Evolutionary conservation across 129 eudicot species (phyloP).

Genomic region (Escallonia herrerae): DNA sequence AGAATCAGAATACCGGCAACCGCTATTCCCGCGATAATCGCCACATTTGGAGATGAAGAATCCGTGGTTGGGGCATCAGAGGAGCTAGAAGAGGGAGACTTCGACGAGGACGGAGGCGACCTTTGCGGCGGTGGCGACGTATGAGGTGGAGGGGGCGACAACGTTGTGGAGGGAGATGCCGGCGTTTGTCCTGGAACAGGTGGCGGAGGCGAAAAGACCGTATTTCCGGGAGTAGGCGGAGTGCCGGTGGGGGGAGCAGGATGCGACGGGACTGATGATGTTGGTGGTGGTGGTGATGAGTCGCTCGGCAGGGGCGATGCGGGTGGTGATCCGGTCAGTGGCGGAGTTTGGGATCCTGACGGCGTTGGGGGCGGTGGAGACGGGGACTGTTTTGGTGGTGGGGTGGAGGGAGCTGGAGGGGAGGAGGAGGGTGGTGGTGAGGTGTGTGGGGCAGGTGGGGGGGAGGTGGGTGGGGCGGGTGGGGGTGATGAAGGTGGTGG

Average conservation of each 20-base stretch:
- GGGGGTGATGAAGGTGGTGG: neutral
- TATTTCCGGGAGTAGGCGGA: slow-evolving; percentile 13
- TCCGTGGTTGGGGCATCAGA: slow-evolving; percentile 3
- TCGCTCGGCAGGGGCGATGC: neutral
- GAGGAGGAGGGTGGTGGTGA: neutral
- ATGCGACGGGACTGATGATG: neutral
- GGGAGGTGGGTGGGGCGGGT: neutral
- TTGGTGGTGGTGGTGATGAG: slow-evolving; percentile 17
- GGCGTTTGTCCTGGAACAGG: slow-evolving; percentile 5
- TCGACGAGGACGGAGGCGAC: slow-evolving; percentile 25
- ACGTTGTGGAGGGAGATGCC: neutral
- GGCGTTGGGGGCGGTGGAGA: slow-evolving; percentile 1
- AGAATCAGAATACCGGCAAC: slow-evolving; percentile 26
- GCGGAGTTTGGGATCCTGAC: neutral
- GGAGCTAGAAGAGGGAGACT: slow-evolving; percentile 23
- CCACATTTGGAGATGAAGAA: neutral
- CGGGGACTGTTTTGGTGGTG: neutral
- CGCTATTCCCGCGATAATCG: slow-evolving; percentile 31
- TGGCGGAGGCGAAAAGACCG: slow-evolving; percentile 17
- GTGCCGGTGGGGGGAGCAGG: slow-evolving; percentile 18
- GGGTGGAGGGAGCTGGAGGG: slow-evolving; percentile 6
- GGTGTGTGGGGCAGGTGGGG: neutral
- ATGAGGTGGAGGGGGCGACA: slow-evolving; percentile 17
- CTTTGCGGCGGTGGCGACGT: slow-evolving; percentile 13
- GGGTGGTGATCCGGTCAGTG: neutral